phyloP scores from a whole-genome alignment of 768 basidiomycete genomes.

The Postia placenta region DNA sequence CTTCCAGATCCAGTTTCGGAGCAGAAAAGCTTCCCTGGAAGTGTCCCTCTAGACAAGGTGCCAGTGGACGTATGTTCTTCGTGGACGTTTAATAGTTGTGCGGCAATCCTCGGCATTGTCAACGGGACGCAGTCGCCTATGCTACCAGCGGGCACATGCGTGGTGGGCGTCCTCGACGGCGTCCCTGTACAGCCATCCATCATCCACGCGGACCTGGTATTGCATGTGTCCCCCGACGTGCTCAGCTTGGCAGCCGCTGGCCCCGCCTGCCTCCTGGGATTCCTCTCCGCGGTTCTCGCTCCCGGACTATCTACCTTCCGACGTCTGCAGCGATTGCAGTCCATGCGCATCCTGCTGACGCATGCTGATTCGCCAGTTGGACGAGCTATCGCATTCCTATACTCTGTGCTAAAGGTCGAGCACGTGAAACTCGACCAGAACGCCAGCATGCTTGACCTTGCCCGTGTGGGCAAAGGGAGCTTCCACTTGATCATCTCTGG shows the following conservation, averaged over 20 bases:
- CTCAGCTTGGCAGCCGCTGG: not conserved
- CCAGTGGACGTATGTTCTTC: not conserved
- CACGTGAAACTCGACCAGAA: not conserved
- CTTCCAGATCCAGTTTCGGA: not conserved
- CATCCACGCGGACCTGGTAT: not conserved
- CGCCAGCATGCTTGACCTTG: not conserved
- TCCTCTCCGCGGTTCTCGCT: not conserved
- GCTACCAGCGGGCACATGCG: not conserved
- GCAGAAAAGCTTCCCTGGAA: not conserved
- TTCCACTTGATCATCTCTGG: conserved; percentile 10
- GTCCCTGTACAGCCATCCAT: not conserved
- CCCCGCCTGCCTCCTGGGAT: not conserved
- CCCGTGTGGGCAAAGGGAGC: not conserved
- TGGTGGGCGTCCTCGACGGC: not conserved
- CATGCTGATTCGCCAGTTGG: conserved; percentile 1
- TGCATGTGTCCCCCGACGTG: not conserved
- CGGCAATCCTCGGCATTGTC: not conserved
- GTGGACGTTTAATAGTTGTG: not conserved
- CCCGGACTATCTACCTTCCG: not conserved
- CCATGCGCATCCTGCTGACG: conserved; percentile 2
- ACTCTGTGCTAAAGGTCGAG: not conserved
- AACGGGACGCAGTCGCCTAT: not conserved
- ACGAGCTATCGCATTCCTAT: not conserved
- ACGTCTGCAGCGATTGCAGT: not conserved
- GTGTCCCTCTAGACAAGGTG: not conserved